Evolutionary conservation across 1,284 basidiomycete species (phyloP).

Genomic region (Fomitopsis pinicola): DNA sequence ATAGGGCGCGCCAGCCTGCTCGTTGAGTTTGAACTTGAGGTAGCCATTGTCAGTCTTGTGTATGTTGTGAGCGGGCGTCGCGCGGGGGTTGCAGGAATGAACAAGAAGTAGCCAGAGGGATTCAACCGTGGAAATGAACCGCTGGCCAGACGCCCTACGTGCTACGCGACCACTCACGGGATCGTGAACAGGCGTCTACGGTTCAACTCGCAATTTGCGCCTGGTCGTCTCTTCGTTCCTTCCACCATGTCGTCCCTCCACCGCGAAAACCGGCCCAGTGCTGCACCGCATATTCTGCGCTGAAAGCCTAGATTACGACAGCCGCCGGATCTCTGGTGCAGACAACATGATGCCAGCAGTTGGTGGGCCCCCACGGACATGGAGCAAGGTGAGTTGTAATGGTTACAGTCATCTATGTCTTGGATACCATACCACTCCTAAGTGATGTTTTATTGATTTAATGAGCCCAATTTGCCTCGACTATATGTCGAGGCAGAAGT

Average conservation of each 20-base stretch:
- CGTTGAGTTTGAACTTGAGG: constrained; percentile 13
- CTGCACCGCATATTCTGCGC: no score
- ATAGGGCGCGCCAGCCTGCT: constrained; percentile 24
- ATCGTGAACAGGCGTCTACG: constrained; percentile 9
- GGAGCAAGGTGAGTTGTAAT: not conserved
- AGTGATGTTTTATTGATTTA: constrained; percentile 26
- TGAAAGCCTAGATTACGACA: no score
- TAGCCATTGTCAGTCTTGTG: constrained; percentile 10
- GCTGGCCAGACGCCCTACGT: constrained; percentile 5
- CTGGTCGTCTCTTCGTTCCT: not conserved
- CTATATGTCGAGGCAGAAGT: constrained; percentile 16
- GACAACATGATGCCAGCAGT: no score
- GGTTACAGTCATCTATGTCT: not conserved
- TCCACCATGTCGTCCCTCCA: not conserved
- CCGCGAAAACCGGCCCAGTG: not conserved
- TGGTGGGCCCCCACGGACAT: not conserved
- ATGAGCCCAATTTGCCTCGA: constrained; percentile 24
- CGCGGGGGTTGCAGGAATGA: not conserved
- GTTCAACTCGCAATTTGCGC: constrained; percentile 5
- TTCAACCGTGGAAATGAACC: constrained; percentile 20
- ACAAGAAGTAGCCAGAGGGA: not conserved
- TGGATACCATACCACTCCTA: constrained; percentile 1
- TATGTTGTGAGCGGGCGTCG: not conserved
- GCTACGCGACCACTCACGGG: constrained; percentile 18
- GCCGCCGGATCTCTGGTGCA: no score